Base-by-base conservation (phyloP, 1,284 basidiomycete genomes). In the Coriolopsis trogii region DNA sequence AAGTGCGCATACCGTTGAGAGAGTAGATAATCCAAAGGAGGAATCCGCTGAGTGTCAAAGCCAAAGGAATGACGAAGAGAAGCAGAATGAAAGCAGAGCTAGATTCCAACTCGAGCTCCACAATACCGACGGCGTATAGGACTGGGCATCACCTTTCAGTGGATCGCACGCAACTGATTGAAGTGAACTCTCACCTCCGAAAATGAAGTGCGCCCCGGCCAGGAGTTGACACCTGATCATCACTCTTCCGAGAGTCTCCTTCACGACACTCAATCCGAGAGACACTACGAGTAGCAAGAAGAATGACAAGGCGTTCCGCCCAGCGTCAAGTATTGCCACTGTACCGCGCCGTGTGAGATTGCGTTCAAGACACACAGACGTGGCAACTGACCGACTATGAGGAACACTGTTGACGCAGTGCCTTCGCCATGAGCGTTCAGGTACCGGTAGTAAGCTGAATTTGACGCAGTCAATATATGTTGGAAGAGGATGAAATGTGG, bases 231-330 rank as follows among this genome's bases (percentile, higher is more conserved):
- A 93, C 61, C 78, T 87, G 28, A 85, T 65, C 91, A 95, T 94
- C 1, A 84, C 85, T 16, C 77, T 75, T 0, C 91, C 93, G 6
- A 96, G 76, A 2, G 84, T 85, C 58, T 93, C 91, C 39, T 85
- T 77, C 21, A 91, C 91, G 28, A 95, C 93, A 58, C 87, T 91
- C 36, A 95, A 74, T 38, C 93, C 93, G 60, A 95, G 80, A 10
- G 89, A 87, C 16, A 98, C 95, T 46, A 98, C 89, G 18, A 98
- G 77, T 20, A 99, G 78, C 75, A 99, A 82, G 75, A 98, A 98
- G 75, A 99, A 95, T 1, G 91, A 95, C 62, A 97, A 79, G 7
- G 93, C 92, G 66, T 98, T 98, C 45, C 96, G 78, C 1, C 90
- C 94, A 4, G 96, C 95, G 64, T 98, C 95, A 31, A 99, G 75